These are phyloP conservation scores for Candida ulmi DNA, from an alignment of 805 yeast species.

Conservation along the genomic window DNA sequence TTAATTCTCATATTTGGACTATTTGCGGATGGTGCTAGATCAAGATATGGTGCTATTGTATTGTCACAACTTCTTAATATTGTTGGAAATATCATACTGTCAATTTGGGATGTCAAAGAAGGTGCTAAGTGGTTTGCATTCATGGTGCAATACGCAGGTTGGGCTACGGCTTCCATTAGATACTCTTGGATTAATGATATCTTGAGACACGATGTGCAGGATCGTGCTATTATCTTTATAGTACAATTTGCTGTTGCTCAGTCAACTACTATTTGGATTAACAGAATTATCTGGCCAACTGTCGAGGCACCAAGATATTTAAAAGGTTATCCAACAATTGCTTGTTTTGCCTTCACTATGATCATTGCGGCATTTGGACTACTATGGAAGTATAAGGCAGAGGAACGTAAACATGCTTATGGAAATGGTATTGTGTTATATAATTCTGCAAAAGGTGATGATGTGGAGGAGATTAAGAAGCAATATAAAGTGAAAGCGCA, in stretches of 20 bases:
- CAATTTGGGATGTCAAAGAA: constrained; percentile 44
- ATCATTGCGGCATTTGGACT: constrained; percentile 17
- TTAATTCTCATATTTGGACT: background rate
- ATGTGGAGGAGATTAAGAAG: constrained; percentile 5
- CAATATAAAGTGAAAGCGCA: background rate
- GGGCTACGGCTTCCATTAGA: background rate
- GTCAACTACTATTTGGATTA: constrained; percentile 47
- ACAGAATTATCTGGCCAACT: constrained; percentile 28
- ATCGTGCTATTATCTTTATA: constrained; percentile 45
- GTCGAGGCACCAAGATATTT: constrained; percentile 48
- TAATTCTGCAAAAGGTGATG: constrained; percentile 20
- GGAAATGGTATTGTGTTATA: constrained; percentile 32
- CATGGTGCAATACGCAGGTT: constrained; percentile 8
- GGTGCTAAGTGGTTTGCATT: constrained; percentile 49
- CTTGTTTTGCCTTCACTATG: constrained; percentile 21
- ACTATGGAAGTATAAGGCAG: constrained; percentile 30
- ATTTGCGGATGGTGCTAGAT: constrained; percentile 32
- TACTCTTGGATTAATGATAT: constrained; percentile 58
- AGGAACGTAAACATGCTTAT: constrained; percentile 31
- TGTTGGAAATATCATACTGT: constrained; percentile 39
- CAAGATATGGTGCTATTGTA: constrained; percentile 37
- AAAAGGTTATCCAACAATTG: constrained; percentile 45
- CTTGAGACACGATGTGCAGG: constrained; percentile 46
- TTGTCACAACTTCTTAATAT: constrained; percentile 40
- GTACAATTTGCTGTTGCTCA: constrained; percentile 46